phyloP scores from a whole-genome alignment of 2,329 filamentous ascomycete species.

The Beauveria scarabaeidicola region DNA sequence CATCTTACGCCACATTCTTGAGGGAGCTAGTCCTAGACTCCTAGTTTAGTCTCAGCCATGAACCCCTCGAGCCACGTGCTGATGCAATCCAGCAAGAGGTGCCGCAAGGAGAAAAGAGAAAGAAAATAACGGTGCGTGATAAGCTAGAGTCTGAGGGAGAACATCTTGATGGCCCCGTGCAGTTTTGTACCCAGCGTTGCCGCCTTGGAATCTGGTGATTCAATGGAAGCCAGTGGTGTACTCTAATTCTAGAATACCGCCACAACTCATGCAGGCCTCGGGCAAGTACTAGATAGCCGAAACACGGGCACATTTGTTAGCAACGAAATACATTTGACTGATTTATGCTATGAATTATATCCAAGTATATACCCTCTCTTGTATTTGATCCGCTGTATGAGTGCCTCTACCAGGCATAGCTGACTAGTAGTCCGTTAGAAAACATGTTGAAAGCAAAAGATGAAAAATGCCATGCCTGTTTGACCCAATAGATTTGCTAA shows the following conservation, averaged over 20 bases:
- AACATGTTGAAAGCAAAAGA: not conserved
- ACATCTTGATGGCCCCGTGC: not conserved
- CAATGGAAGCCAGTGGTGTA: not conserved
- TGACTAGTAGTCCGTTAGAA: not conserved
- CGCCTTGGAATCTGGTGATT: not conserved
- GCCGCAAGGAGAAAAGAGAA: not conserved
- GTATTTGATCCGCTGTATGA: not conserved
- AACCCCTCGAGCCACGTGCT: not conserved
- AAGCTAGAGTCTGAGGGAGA: not conserved
- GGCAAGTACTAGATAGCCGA: no score
- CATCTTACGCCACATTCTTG: no score
- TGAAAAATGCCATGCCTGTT: not conserved
- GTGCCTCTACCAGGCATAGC: not conserved
- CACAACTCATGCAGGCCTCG: no score
- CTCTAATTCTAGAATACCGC: no score
- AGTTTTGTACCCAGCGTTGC: not conserved
- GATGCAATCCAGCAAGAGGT: not conserved
- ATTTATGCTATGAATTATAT: not conserved
- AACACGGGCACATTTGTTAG: no score
- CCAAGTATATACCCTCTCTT: not conserved
- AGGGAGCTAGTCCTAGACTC: no score
- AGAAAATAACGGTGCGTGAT: not conserved
- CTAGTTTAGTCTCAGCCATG: no score
- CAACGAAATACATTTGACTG: not conserved
- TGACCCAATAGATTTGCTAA: not conserved